Base-by-base conservation (phyloP, 164 flowering plant genomes). In the Houttuynia cordata region DNA sequence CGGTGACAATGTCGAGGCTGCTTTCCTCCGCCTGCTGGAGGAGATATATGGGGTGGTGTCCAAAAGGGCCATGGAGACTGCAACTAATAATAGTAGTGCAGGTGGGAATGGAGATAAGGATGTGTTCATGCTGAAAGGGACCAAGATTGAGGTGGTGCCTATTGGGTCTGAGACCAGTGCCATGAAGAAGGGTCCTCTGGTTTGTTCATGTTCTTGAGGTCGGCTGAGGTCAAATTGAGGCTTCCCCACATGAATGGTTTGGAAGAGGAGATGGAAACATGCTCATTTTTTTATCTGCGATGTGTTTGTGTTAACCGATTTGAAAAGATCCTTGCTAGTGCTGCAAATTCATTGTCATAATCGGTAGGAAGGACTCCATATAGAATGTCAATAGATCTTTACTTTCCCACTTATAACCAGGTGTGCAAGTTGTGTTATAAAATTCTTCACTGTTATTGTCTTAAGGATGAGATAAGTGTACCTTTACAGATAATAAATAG, bases 1-100 rank as follows among this genome's bases (percentile, higher is more conserved):
- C 53, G 87, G 87, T 0, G 84, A 77, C 52, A 86, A 86, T 53
- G 89, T 84, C 41, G 87, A 82, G 47, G 58, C 49, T 8, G 85
- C n/a, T n/a, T n/a, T n/a, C n/a, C n/a, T n/a, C n/a, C n/a, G n/a
- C 62, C 53, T 83, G 58, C 75, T 86, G 15, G 81, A 78, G 58
- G 80, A 79, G 42, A 81, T 86, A 0, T 65, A 76, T 56, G 61
- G 69, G 21, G 73, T 74, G 53, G 68, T 79, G 19, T 77, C 80
- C 4, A 80, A 71, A 68, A 83, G 79, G 72, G 50, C 78, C 9
- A 57, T 80, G 67, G 78, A 62, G 30, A 56, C n/a, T n/a, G n/a
- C 57, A 13, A 55, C 71, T 19, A 71, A 52, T 7, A 66, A 61
- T 14, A 3, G n/a, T n/a, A n/a, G 24, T 40, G 59, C 17, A 12